phyloP scores from a whole-genome alignment of 495 filamentous ascomycete genomes.

The Aspergillus mulundensis region DNA sequence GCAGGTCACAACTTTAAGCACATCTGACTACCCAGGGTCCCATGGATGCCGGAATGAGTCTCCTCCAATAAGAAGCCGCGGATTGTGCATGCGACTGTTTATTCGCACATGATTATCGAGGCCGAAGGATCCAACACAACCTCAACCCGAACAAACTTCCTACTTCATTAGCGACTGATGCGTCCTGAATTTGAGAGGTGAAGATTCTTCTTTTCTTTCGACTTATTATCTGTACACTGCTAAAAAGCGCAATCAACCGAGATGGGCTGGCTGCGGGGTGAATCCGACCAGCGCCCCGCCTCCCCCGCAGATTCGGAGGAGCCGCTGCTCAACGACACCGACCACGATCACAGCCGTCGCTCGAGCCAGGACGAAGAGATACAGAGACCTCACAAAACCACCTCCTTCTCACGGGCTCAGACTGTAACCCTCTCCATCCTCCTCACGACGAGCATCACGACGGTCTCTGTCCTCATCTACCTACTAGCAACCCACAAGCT shows the following conservation, averaged over 20 bases:
- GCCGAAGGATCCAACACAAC: neutral
- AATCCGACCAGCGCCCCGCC: neutral
- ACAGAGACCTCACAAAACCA: neutral
- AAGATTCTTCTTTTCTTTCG: too few species aligned
- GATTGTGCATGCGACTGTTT: neutral
- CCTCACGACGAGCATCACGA: neutral
- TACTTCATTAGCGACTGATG: neutral
- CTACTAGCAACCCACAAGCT: neutral
- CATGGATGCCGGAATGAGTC: too few species aligned
- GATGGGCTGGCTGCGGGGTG: conserved; percentile 5
- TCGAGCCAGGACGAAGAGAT: conserved; percentile 1
- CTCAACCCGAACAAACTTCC: neutral
- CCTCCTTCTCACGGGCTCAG: neutral
- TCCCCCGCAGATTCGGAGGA: conserved; percentile 1
- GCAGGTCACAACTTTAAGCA: too few species aligned
- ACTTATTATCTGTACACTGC: too few species aligned
- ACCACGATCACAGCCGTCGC: conserved; percentile 1
- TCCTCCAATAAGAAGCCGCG: neutral
- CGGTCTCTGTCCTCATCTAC: neutral
- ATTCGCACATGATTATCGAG: neutral
- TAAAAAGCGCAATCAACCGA: neutral
- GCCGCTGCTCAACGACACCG: conserved; percentile 4
- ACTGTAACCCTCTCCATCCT: neutral
- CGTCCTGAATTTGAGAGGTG: neutral
- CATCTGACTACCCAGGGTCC: too few species aligned